phyloP scores from a whole-genome alignment of 2,329 filamentous ascomycete genomes.

The Penicillium verrucosum region DNA sequence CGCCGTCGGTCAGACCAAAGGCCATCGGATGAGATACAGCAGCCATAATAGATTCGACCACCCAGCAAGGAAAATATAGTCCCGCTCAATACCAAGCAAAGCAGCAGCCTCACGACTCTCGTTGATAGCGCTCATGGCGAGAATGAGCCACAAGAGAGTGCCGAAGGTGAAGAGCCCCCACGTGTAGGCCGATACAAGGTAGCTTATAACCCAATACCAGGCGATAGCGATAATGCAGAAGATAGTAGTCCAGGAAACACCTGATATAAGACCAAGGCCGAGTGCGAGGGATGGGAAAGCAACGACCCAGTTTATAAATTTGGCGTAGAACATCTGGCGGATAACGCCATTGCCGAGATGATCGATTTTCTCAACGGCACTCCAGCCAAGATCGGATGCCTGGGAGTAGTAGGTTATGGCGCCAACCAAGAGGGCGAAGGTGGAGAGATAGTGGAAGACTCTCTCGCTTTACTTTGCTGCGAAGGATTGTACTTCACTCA shows the following conservation, averaged over 20 bases:
- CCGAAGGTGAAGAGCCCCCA: neutral
- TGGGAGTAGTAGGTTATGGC: neutral
- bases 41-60: neutral
- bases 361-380: neutral
- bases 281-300: neutral
- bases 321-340: neutral
- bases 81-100: neutral
- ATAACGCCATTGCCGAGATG: neutral
- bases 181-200: neutral
- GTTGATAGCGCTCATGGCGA: neutral
- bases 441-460: neutral
- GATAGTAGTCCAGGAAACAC: neutral
- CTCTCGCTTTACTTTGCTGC: neutral
- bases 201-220: neutral
- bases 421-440: neutral
- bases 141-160: neutral
- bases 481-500: neutral
- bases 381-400: neutral
- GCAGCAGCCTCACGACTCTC: neutral
- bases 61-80: neutral
- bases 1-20: neutral
- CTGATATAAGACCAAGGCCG: neutral
- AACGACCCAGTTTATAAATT: neutral
- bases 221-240: neutral
- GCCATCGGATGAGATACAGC: too few relatives aligned